A percentile compares a stretch with the other conserved stretches of the same genome.
Conservation (phyloP, 176 grass and related monocot genomes). For the Hyparrhenia diplandra region DNA sequence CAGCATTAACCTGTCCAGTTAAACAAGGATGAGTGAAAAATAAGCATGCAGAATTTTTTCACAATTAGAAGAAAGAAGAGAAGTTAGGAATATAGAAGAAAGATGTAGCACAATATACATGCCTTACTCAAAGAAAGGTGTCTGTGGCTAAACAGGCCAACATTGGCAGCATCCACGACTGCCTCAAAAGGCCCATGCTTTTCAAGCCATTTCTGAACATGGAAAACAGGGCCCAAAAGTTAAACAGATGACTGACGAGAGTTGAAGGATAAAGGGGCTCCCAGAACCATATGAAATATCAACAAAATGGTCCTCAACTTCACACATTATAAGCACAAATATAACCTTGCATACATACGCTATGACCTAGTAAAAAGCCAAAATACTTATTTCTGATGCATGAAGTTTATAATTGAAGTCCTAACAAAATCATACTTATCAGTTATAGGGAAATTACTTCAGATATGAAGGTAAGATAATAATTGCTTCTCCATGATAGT, state of each 20-base stretch:
- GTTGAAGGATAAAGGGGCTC: not conserved
- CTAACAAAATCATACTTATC: not conserved
- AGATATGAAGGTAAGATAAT: not conserved
- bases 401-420: not conserved
- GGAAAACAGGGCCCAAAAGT: not conserved
- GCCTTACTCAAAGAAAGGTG: constrained; percentile 58
- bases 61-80: constrained; percentile 3
- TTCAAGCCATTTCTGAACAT: constrained; percentile 57
- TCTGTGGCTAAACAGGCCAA: constrained; percentile 55
- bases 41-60: not conserved
- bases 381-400: not conserved
- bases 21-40: not conserved
- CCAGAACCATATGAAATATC: not conserved
- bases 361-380: not conserved
- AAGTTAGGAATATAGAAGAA: not conserved
- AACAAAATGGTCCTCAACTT: not conserved
- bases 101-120: constrained; percentile 7
- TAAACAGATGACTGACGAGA: not conserved
- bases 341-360: not conserved
- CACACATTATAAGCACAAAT: not conserved
- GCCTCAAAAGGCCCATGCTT: constrained; percentile 61
- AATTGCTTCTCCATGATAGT: not conserved
- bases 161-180: constrained; percentile 66
- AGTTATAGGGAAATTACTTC: not conserved
- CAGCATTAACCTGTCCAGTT: constrained; percentile 50